phyloP scores from a whole-genome alignment of 1,284 basidiomycete genomes.

The Ceratobasidium sp. region DNA sequence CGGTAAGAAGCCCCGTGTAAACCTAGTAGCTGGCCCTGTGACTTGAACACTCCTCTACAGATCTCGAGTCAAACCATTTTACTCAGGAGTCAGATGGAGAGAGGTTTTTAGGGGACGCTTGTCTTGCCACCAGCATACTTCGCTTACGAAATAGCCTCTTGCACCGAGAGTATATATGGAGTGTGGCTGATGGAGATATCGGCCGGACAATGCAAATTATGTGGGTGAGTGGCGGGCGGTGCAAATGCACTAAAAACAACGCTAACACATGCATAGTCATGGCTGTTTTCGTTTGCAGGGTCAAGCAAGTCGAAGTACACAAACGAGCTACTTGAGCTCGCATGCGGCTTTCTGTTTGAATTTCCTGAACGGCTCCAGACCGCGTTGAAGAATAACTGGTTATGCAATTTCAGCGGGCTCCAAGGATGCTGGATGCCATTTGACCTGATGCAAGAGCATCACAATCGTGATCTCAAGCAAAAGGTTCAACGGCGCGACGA shows the following conservation, averaged over 20 bases:
- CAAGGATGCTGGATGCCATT: constrained; percentile 5
- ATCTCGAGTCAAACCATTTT: too few species aligned
- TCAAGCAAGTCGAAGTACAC: background rate
- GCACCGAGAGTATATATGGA: background rate
- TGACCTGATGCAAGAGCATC: constrained; percentile 18
- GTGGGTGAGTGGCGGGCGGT: background rate
- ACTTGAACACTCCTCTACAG: too few species aligned
- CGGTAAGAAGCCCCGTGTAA: too few species aligned
- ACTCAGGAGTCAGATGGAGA: too few species aligned
- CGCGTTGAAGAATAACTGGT: constrained; percentile 16
- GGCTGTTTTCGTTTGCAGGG: constrained; percentile 6
- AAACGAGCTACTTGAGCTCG: background rate
- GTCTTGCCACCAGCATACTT: constrained; percentile 10
- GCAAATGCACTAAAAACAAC: background rate
- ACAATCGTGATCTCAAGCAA: background rate
- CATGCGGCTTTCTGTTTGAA: background rate
- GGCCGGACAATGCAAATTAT: constrained; percentile 13
- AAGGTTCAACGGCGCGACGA: constrained; percentile 3
- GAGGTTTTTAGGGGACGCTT: constrained; percentile 2
- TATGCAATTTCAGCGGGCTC: background rate
- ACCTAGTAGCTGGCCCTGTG: too few species aligned
- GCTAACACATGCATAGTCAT: background rate
- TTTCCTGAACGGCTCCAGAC: background rate
- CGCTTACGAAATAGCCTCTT: background rate
- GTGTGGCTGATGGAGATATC: constrained; percentile 17